A percentile compares a stretch with the other conserved stretches of the same genome.
Evolutionary conservation across 345 rosid genomes (phyloP).

Genomic region (Reutealis trisperma): DNA sequence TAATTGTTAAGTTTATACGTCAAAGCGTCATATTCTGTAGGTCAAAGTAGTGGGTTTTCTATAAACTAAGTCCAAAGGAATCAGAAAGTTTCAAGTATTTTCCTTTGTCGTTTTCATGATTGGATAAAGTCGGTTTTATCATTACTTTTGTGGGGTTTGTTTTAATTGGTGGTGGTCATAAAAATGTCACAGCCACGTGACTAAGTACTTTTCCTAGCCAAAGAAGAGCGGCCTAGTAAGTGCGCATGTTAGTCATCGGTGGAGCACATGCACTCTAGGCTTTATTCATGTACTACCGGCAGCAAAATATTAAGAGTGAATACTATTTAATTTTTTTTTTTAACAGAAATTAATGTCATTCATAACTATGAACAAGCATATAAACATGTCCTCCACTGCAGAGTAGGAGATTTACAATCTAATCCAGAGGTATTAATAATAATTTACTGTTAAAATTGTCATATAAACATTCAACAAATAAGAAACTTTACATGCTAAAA

Average conservation of each 20-base stretch:
- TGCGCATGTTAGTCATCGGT: slow-evolving; percentile 1
- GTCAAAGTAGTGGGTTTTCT: not conserved
- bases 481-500: too few relatives aligned
- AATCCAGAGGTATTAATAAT: too few relatives aligned
- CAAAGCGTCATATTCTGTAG: not conserved
- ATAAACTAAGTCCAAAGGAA: not conserved
- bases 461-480: too few relatives aligned
- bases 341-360: too few relatives aligned
- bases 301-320: not conserved
- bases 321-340: too few relatives aligned
- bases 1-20: too few relatives aligned
- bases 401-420: too few relatives aligned
- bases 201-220: not conserved
- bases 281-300: not conserved
- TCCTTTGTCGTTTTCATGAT: not conserved
- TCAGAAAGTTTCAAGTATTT: too few relatives aligned
- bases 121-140: not conserved
- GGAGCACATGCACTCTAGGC: not conserved
- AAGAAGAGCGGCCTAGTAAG: not conserved
- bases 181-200: slow-evolving; percentile 13
- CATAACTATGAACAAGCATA: too few relatives aligned
- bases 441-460: too few relatives aligned
- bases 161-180: slow-evolving; percentile 17
- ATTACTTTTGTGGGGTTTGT: not conserved
- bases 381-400: too few relatives aligned